Evolutionary conservation across 108 stramenopile species (phyloP), one percentile per base, ranked within the genome.

Genomic region (Nitzschia putrida): DNA sequence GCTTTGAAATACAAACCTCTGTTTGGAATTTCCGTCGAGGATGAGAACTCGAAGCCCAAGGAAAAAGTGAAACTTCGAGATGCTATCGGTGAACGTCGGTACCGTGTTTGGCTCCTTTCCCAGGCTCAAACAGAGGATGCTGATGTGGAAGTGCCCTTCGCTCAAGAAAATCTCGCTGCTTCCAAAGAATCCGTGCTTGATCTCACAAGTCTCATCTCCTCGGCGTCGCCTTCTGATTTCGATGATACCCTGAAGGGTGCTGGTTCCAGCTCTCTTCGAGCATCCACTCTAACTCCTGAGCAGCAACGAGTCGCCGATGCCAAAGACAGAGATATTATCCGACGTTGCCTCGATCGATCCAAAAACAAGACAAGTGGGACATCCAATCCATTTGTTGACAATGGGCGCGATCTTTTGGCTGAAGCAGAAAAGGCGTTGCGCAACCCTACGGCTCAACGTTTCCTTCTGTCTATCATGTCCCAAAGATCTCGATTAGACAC

Each of bases 81-180:
- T 52, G 93, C 93, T 8, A 87, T 94, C 51, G 93, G 93, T 18
- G 93, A 94, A 45, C 77, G 87, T n/a, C 61, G 80, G 41, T 89
- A 71, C 44, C 80, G 85, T 9, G 80, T 71, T 8, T 94, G 90
- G 90, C 83, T 90, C 66, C 54, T 82, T 26, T 78, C 85, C 0
- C 78, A 80, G 37, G 84, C 83, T 39, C 79, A 85, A 64, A 85
- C 83, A 24, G 72, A 71, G 20, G 29, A 43, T 58, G 26, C 20
- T 21, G 76, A 71, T 8, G 61, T 65, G 7, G 76, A 66, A 22
- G 11, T 66, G 34, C 20, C 59, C 8, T 76, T 68, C 50, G 13
- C 55, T 16, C 40, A 34, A 37, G 57, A 76, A 25, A 68, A 44
- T 53, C 16, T 65, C 12, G 57, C 20, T 39, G 53, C 70, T n/a